Conservation (phyloP, 176 grass and related monocot genomes). For the Eragrostis nindensis region DNA sequence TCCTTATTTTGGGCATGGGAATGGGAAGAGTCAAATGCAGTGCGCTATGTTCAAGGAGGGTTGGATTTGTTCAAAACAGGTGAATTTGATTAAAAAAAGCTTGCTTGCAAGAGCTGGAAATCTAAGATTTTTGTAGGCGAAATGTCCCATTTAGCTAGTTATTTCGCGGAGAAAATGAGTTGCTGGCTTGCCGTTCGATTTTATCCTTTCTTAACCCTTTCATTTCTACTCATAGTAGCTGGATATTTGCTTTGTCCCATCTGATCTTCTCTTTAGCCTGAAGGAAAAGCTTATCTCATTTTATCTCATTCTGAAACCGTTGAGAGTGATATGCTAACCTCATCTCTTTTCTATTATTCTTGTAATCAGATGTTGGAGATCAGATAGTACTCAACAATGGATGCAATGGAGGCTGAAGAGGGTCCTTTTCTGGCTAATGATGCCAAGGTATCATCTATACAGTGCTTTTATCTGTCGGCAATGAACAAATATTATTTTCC, state of each 20-base stretch:
- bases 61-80: constrained; percentile 23
- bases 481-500: constrained; percentile 6
- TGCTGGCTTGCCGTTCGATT: constrained; percentile 25
- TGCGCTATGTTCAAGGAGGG: neutral
- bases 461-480: constrained; percentile 22
- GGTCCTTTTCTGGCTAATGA: constrained; percentile 69
- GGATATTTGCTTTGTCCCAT: constrained; percentile 22
- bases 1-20: constrained; percentile 5
- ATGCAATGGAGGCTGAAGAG: constrained; percentile 67
- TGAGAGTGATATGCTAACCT: constrained; percentile 43
- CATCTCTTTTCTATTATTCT: constrained; percentile 34
- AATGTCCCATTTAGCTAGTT: constrained; percentile 13
- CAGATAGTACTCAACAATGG: constrained; percentile 51
- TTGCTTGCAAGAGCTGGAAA: constrained; percentile 21
- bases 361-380: constrained; percentile 48
- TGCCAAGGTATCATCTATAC: constrained; percentile 71
- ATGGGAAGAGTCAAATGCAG: constrained; percentile 24
- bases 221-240: neutral
- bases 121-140: constrained; percentile 27
- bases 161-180: constrained; percentile 36
- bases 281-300: neutral
- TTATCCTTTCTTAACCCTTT: constrained; percentile 18
- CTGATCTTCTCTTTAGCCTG: constrained; percentile 1
- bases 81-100: constrained; percentile 8
- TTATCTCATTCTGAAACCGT: constrained; percentile 2